Evolutionary conservation across 768 basidiomycete genomes (phyloP).

Genomic region (Trametes punicea): DNA sequence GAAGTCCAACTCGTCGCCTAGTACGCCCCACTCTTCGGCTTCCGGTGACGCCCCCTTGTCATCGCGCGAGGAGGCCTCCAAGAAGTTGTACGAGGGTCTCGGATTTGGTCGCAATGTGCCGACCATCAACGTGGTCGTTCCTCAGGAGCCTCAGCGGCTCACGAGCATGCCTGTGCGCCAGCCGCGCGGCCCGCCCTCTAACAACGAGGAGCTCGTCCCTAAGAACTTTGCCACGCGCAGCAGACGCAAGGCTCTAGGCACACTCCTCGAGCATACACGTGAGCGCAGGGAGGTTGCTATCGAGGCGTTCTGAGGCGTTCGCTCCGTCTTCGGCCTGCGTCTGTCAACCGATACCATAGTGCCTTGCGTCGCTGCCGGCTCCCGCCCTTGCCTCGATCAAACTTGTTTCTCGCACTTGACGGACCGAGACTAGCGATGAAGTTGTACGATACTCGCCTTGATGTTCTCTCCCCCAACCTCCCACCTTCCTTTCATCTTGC

Average conservation of each 20-base stretch:
- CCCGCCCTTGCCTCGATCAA: conserved; percentile 9
- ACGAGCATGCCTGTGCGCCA: conserved; percentile 76
- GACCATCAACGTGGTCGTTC: conserved; percentile 33
- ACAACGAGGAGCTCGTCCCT: conserved; percentile 80
- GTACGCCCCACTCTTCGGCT: conserved; percentile 69
- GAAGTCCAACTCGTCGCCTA: conserved; percentile 58
- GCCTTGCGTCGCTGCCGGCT: not conserved
- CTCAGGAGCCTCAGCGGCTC: conserved; percentile 44
- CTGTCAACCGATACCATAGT: not conserved
- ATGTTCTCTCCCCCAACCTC: conserved; percentile 2
- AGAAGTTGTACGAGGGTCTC: conserved; percentile 85
- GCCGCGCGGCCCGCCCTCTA: conserved; percentile 84
- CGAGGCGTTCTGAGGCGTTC: conserved; percentile 54
- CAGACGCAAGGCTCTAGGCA: conserved; percentile 80
- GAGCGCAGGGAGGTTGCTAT: conserved; percentile 72
- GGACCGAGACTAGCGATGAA: conserved; percentile 12
- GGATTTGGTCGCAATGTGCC: conserved; percentile 74
- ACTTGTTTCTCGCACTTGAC: not conserved
- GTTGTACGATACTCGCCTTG: conserved; percentile 25
- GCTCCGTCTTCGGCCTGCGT: not conserved
- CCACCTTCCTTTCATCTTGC: conserved; percentile 17
- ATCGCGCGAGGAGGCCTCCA: conserved; percentile 82
- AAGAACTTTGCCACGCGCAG: conserved; percentile 88
- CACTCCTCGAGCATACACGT: conserved; percentile 76
- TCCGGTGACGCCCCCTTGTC: conserved; percentile 56